Percentiles rank a stretch among this genome's conserved stretches.
phyloP scores from a whole-genome alignment of 73 alveolate genomes.

The Paramecium sexaurelia region DNA sequence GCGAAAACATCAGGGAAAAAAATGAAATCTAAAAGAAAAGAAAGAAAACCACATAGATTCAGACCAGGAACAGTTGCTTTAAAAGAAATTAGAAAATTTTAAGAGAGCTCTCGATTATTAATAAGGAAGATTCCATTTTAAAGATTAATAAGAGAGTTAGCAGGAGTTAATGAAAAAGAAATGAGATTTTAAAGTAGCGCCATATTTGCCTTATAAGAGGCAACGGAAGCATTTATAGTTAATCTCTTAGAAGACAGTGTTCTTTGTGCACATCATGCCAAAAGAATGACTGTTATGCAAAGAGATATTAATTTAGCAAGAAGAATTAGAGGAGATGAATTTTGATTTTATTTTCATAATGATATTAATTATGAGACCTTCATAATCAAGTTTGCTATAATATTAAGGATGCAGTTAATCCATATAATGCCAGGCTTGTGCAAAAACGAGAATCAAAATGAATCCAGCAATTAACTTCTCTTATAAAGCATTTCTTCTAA shows the following conservation, averaged over 20 bases:
- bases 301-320: constrained; percentile 87
- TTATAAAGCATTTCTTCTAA: constrained; percentile 70
- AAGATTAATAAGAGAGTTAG: constrained; percentile 87
- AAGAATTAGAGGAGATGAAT: constrained; percentile 86
- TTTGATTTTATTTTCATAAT: constrained; percentile 14
- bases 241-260: constrained; percentile 10
- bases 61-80: constrained; percentile 95
- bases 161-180: constrained; percentile 78
- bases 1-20: not conserved
- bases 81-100: constrained; percentile 88
- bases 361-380: not conserved
- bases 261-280: constrained; percentile 53
- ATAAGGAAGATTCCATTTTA: constrained; percentile 89
- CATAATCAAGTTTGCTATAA: constrained; percentile 68
- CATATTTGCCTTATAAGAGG: constrained; percentile 88
- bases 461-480: constrained; percentile 83
- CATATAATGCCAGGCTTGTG: constrained; percentile 94
- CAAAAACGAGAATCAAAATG: constrained; percentile 88
- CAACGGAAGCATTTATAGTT: constrained; percentile 67
- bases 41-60: constrained; percentile 85
- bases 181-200: constrained; percentile 83
- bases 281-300: constrained; percentile 88
- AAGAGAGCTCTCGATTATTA: constrained; percentile 85
- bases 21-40: not conserved
- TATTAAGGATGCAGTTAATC: constrained; percentile 84